phyloP scores from a whole-genome alignment of 2,329 filamentous ascomycete genomes.

The Aspergillus pseudoviridinutans region DNA sequence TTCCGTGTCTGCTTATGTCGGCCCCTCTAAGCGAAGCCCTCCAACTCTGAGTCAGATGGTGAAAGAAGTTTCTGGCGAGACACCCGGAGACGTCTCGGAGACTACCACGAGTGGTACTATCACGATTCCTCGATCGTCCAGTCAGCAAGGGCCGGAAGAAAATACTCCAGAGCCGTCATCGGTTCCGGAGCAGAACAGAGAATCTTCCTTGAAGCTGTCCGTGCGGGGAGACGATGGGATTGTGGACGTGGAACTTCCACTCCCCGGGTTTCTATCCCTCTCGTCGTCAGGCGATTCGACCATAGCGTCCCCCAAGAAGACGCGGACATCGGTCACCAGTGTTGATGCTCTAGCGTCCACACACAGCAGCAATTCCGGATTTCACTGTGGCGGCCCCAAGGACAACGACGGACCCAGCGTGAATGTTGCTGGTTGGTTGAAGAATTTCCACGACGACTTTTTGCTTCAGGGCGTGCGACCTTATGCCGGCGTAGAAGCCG shows the following conservation, averaged over 20 bases:
- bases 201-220: slow-evolving; percentile 50
- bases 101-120: slow-evolving; percentile 31
- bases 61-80: slow-evolving; percentile 23
- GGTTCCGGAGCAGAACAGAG: slow-evolving; percentile 30
- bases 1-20: slow-evolving; percentile 25
- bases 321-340: slow-evolving; percentile 49
- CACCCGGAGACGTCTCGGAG: slow-evolving; percentile 16
- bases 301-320: slow-evolving; percentile 41
- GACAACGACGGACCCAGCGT: slow-evolving; percentile 46
- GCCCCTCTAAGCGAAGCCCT: slow-evolving; percentile 21
- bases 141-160: slow-evolving; percentile 17
- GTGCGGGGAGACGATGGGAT: slow-evolving; percentile 57
- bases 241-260: slow-evolving; percentile 57
- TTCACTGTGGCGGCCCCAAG: slow-evolving; percentile 23
- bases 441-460: slow-evolving; percentile 57
- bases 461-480: slow-evolving; percentile 55
- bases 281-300: slow-evolving; percentile 44
- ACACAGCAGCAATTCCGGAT: slow-evolving; percentile 39
- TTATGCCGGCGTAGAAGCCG: slow-evolving; percentile 49
- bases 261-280: slow-evolving; percentile 49
- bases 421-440: slow-evolving; percentile 57
- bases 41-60: slow-evolving; percentile 34
- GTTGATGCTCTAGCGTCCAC: slow-evolving; percentile 47
- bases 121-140: slow-evolving; percentile 28
- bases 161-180: slow-evolving; percentile 27